Evolutionary conservation across 2,329 filamentous ascomycete species (phyloP), one percentile per base, ranked within the genome.

Genomic region (Elsinoe arachidis): DNA sequence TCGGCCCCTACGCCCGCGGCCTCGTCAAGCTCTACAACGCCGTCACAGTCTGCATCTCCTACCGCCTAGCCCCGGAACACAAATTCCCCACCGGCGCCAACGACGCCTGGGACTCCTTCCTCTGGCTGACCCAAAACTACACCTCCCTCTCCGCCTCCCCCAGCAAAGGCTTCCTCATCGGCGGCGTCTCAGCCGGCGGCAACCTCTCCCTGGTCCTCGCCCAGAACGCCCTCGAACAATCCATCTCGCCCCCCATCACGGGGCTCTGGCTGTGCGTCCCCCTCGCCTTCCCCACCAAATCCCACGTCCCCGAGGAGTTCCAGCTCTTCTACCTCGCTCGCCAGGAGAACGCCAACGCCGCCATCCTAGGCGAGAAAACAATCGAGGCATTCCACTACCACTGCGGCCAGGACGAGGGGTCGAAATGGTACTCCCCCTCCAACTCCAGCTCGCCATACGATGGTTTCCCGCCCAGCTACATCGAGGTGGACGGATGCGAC

Each of bases 211-310:
- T 71, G 2, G 67, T 73, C 2, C 59, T 74, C 2, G 62, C 69
- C 2, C 74, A 75, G 60, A 62, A 72, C 0, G 70, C 72, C 2
- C 66, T 73, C 1, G 71, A 77, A 43, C 67, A 74, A 33, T 63
- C 66, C 17, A 61, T 75, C 1, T 67, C 67, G 1, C 73, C 74
- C 0, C 69, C 72, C 2, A 58, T 78, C 21, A 77, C 76, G 0
- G 75, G 76, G 1, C 61, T 72, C 33, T 76, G 73, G 58, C 66
- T 76, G 34, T 70, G 67, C 53, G 71, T 77, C n/a, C 74, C 74
- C 0, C 64, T 67, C 1, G 66, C 68, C 39, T 59, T 68, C 46
- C 61, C 58, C 15, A 26, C 21, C 21, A 52, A 60, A 5, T 54
- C 61, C 12, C 62, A 61, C 6, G 62, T 70, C 2, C 68, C 70